Evolutionary conservation across 2,329 filamentous ascomycete species (phyloP).

Genomic region (Colletotrichum abscissum): DNA sequence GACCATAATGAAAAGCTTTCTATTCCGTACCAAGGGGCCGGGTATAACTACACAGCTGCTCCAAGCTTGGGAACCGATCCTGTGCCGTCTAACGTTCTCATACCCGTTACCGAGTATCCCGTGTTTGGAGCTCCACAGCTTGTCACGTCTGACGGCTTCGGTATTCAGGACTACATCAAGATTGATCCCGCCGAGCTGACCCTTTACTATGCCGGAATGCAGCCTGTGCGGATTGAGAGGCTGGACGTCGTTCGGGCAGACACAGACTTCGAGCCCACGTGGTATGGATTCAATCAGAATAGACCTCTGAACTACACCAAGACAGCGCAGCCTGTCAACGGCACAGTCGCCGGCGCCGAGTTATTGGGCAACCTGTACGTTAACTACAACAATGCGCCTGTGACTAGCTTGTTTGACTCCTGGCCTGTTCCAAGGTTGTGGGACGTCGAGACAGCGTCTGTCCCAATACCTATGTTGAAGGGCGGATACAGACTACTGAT

Average conservation of each 20-base stretch:
- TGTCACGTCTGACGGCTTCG: background rate
- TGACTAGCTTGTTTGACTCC: background rate
- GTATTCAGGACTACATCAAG: background rate
- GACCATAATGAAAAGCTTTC: background rate
- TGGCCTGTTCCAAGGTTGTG: background rate
- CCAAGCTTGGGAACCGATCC: background rate
- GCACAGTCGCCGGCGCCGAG: too few species aligned
- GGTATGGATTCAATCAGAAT: background rate
- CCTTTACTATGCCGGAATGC: background rate
- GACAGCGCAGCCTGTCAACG: background rate
- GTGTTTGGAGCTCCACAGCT: background rate
- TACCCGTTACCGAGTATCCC: background rate
- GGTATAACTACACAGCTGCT: background rate
- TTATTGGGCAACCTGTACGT: background rate
- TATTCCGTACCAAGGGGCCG: background rate
- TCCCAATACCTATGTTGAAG: background rate
- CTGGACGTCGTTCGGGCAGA: background rate
- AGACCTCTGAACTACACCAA: background rate
- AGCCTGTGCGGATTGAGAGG: background rate
- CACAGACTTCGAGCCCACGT: background rate
- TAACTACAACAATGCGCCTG: background rate
- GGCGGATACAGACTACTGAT: background rate
- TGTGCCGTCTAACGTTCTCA: too few species aligned
- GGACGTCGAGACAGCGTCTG: background rate
- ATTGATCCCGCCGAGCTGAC: background rate